A percentile compares a stretch with the other conserved stretches of the same genome.
Conservation (phyloP, 208 protist species). For the Vickermania spadyakhi region DNA sequence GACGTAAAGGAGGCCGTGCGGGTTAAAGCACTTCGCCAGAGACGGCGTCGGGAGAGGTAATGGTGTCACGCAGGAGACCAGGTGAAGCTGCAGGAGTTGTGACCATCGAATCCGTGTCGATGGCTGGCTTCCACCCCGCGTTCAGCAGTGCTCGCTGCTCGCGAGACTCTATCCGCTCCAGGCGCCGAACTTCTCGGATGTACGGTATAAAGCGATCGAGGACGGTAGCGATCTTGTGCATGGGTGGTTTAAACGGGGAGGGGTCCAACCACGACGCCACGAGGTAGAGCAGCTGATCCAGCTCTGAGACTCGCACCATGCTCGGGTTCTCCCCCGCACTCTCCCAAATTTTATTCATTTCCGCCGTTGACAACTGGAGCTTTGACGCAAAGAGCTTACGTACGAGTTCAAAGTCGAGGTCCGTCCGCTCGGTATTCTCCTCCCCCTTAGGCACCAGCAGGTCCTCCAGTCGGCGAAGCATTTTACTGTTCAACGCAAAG, state of each 20-base stretch:
- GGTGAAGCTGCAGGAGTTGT: not conserved
- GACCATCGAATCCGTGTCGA: too few species aligned
- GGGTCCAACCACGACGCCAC: conserved; percentile 41
- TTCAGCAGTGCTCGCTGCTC: too few species aligned
- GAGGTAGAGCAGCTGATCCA: conserved; percentile 47
- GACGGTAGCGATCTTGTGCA: conserved; percentile 45
- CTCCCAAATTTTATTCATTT: conserved; percentile 34
- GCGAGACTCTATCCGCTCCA: too few species aligned
- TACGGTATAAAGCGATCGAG: conserved; percentile 14
- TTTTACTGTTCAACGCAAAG: conserved; percentile 20
- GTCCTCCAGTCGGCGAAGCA: conserved; percentile 24
- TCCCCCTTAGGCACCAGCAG: conserved; percentile 36
- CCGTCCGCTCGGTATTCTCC: conserved; percentile 1
- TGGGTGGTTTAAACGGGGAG: conserved; percentile 44
- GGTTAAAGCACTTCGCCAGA: too few species aligned
- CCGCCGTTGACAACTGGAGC: conserved; percentile 25
- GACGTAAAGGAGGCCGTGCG: too few species aligned
- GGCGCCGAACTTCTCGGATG: not conserved
- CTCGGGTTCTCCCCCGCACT: conserved; percentile 11
- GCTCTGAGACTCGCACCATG: conserved; percentile 31
- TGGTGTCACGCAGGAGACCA: not conserved
- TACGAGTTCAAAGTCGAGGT: conserved; percentile 19
- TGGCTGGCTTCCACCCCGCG: too few species aligned
- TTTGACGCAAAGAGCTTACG: conserved; percentile 26
- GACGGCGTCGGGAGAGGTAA: not conserved